These are phyloP conservation scores for Trichoderma breve DNA, from an alignment of 2,329 filamentous ascomycete genomes.

Conservation along the genomic window DNA sequence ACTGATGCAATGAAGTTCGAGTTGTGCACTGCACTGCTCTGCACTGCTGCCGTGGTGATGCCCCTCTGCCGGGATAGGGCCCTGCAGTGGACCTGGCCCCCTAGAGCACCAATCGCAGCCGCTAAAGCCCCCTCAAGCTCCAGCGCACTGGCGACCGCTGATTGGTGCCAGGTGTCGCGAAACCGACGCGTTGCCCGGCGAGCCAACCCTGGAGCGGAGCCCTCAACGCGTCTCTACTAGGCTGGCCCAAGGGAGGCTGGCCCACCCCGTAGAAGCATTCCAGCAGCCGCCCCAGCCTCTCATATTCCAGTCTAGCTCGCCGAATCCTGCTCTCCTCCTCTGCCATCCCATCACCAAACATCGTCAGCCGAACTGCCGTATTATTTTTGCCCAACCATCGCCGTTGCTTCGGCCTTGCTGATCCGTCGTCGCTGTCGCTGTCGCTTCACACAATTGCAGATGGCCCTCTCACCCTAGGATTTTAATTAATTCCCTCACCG, in stretches of 20 bases:
- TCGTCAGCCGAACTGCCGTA: slow-evolving; percentile 18
- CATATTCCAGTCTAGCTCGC: slow-evolving; percentile 22
- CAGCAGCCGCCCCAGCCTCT: slow-evolving; percentile 25
- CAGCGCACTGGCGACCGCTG: slow-evolving; percentile 15
- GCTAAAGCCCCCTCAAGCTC: background rate
- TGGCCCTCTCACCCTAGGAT: slow-evolving; percentile 4
- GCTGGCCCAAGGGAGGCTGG: slow-evolving; percentile 25
- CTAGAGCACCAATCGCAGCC: background rate
- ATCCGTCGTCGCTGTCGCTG: background rate
- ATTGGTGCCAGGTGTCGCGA: slow-evolving; percentile 32
- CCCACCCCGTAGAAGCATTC: slow-evolving; percentile 22
- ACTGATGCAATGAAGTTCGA: background rate
- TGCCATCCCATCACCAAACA: slow-evolving; percentile 24
- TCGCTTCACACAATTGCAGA: background rate
- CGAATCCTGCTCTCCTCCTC: slow-evolving; percentile 24
- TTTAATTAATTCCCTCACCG: slow-evolving; percentile 13
- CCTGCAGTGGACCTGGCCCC: background rate
- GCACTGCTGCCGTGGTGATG: slow-evolving; percentile 16
- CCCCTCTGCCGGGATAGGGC: background rate
- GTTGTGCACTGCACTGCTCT: background rate
- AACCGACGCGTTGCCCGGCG: slow-evolving; percentile 29
- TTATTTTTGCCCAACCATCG: background rate
- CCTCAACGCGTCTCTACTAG: slow-evolving; percentile 15
- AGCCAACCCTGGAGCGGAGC: slow-evolving; percentile 5
- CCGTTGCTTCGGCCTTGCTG: slow-evolving; percentile 11